Base-by-base conservation (phyloP, 2,329 filamentous ascomycete species). In the Fusarium tricinctum region DNA sequence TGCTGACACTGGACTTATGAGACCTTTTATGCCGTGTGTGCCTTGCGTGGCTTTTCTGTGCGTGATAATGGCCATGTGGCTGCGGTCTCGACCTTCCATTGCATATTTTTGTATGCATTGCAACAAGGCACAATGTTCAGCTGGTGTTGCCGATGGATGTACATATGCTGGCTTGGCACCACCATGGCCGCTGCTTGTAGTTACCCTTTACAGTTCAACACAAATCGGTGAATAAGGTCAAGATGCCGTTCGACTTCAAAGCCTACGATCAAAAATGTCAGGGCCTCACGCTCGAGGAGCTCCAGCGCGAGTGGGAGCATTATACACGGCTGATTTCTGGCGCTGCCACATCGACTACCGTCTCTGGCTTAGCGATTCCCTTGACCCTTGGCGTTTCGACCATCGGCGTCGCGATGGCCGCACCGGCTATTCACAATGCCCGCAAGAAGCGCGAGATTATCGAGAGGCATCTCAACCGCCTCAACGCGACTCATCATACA, bases 381-480 rank as follows among this genome's bases (percentile, higher is more conserved):
- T 56, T 81, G 14, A 81, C 80, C 0, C 72, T 76, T 3, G 80
- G 80, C 0, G 73, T 82, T 1, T 81, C 79, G 1, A 75, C 78
- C 1, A 76, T 81, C 8, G 81, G 80, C 1, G 73, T 81, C 3
- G 79, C 75, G 2, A 68, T 81, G 46, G 76, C 79, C 5, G 79
- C 78, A 5, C 80, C 80, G 1, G 74, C 77, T 0, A 78, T 82
- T 6, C 79, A 80, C 52, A 82, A 82, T 65, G 80, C 80, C 2
- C 74, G 80, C 2, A 81, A 79, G 63, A 81, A 82, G 57, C 74
- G 80, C 7, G 78, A 78, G 20, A 81, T 82, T 0, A 80, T 82
- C 51, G 79, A 81, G 54, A 72, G 67, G 7, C 78, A 81, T 22
- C 74, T 82, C 2, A 74, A 79, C 33, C 66, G 68, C 5, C 73